phyloP scores from a whole-genome alignment of 192 early-diverging fungal species.

The Coemansia sp. region DNA sequence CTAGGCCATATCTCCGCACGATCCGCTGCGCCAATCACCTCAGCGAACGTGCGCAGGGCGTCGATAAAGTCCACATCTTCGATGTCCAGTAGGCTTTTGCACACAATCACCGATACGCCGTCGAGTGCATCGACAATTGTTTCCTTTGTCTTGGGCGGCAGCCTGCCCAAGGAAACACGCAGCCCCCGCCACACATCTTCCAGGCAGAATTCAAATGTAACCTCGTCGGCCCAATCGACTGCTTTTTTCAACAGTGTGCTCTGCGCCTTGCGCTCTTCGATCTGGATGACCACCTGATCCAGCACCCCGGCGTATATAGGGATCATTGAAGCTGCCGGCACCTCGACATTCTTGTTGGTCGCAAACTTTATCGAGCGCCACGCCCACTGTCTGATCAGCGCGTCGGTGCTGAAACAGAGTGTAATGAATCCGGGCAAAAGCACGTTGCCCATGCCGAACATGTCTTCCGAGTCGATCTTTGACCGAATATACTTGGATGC shows the following conservation, averaged over 20 bases:
- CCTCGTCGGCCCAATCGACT: not conserved
- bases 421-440: conserved; percentile 31
- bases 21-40: conserved; percentile 23
- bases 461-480: conserved; percentile 5
- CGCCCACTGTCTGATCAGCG: conserved; percentile 23
- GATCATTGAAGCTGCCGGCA: conserved; percentile 1
- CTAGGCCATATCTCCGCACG: conserved; percentile 17
- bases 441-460: conserved; percentile 21
- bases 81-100: conserved; percentile 12
- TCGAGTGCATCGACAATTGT: conserved; percentile 22
- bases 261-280: not conserved
- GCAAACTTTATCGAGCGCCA: conserved; percentile 29
- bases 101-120: conserved; percentile 16
- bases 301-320: conserved; percentile 21
- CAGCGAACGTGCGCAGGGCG: conserved; percentile 27
- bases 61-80: conserved; percentile 29
- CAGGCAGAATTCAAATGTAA: conserved; percentile 25
- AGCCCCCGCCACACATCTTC: conserved; percentile 34
- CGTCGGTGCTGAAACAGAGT: conserved; percentile 19
- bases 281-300: not conserved
- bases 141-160: conserved; percentile 16
- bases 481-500: conserved; percentile 15
- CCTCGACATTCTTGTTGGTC: conserved; percentile 9
- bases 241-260: not conserved
- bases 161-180: conserved; percentile 21